Evolutionary conservation across 495 filamentous ascomycete species (phyloP), one percentile per base, ranked within the genome.

Genomic region (Aspergillus campestris): DNA sequence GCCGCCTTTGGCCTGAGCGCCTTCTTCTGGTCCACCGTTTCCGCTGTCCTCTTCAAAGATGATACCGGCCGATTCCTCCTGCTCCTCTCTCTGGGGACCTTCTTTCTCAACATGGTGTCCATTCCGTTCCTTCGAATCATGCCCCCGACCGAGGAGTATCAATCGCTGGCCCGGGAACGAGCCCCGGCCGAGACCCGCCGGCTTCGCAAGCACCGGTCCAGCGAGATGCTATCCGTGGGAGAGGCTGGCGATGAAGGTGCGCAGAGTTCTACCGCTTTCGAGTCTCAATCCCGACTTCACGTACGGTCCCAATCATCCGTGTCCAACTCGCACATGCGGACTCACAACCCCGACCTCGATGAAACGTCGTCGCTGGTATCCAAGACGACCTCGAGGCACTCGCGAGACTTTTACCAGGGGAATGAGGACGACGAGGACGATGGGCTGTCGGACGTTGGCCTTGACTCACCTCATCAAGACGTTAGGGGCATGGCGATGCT

Each of bases 1-100:
- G 82, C 91, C 34, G 89, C 87, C 5, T 96, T 97, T 61, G 92
- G 92, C 18, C 72, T 98, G 29, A 95, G 91, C 66, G 92, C 92
- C 38, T 89, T 97, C 61, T 94, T 97, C 75, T 98, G 95, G 70
- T 85, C 92, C 12, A 71, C 79, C 13, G 65, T 89, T 15, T 86
- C 89, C 3, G 75, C 76, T 31, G 53, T 91, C 38, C 72, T 88
- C 40, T 94, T 95, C 66, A 87, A 90, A 24, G 87, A 87, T 38
- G 80, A 91, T 51, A 94, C 87, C 7, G 78, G 81, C 36, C 72
- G 74, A 31, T 90, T 95, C 55, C 75, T 98, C 34, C 70, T 90
- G 32, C 61, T 96, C 12, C 72, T 98, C 18, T 80, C 89, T 2
- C 61, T 80, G 42, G 89, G 87, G n/a, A 95, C 91, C 10, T 87